phyloP scores from a whole-genome alignment of 306 rosid genomes.

The Herpetospermum pedunculosum region DNA sequence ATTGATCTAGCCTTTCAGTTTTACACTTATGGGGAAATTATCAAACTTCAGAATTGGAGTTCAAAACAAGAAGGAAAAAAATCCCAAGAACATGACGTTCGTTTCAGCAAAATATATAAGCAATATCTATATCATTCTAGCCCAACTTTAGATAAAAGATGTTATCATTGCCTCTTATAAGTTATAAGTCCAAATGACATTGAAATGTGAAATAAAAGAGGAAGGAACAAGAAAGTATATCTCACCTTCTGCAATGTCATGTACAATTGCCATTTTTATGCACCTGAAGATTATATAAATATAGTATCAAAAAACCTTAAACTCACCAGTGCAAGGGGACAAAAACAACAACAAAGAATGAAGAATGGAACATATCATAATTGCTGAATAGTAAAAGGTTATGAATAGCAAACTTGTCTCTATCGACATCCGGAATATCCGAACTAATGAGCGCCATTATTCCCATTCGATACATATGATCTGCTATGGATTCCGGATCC shows the following conservation, averaged over 20 bases:
- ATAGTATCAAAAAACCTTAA: not conserved
- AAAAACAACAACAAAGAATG: not conserved
- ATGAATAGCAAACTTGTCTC: slow-evolving; percentile 44
- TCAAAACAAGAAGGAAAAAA: not conserved
- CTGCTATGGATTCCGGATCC: slow-evolving; percentile 78
- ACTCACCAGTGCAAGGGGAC: not conserved
- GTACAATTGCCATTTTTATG: slow-evolving; percentile 88
- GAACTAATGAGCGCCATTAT: slow-evolving; percentile 76
- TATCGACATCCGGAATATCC: slow-evolving; percentile 66
- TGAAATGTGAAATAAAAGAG: not conserved
- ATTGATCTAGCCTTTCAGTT: not conserved
- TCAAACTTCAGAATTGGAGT: not conserved
- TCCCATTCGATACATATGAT: slow-evolving; percentile 93
- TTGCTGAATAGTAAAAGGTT: not conserved
- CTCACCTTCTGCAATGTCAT: slow-evolving; percentile 82
- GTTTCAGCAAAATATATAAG: not conserved
- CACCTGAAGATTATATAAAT: slow-evolving; percentile 43
- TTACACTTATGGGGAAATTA: not conserved
- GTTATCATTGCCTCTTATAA: not conserved
- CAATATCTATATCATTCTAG: not conserved
- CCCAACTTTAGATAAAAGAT: not conserved
- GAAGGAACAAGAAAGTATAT: not conserved
- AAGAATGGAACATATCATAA: not conserved
- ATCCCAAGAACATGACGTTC: not conserved
- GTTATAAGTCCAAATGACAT: not conserved